Evolutionary conservation across 1,284 basidiomycete species (phyloP).

Genomic region (Rugosomyces carneus): DNA sequence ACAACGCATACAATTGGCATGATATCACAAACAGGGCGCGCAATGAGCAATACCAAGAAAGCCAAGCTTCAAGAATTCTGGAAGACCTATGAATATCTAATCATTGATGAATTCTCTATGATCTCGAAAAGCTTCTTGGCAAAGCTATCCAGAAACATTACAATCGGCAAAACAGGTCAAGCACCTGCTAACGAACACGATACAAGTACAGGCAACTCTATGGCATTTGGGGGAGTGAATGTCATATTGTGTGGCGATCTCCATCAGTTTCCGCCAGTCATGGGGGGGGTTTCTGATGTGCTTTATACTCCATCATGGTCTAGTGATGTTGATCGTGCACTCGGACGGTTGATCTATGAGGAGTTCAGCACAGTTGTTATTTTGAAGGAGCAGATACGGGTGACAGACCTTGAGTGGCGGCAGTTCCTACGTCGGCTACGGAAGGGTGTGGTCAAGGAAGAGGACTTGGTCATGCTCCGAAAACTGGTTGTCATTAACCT

Average conservation of each 20-base stretch:
- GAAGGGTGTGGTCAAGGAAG: constrained; percentile 10
- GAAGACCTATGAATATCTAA: constrained; percentile 11
- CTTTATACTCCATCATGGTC: constrained; percentile 16
- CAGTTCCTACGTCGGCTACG: constrained; percentile 19
- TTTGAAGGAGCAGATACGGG: constrained; percentile 23
- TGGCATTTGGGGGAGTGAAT: constrained; percentile 23
- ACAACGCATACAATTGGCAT: too few relatives aligned
- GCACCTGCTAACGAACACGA: too few relatives aligned
- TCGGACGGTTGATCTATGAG: constrained; percentile 24
- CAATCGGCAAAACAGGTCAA: background rate
- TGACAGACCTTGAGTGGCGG: constrained; percentile 24
- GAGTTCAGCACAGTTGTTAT: constrained; percentile 28
- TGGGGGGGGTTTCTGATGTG: constrained; percentile 15
- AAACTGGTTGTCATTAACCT: too few relatives aligned
- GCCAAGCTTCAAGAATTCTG: too few relatives aligned
- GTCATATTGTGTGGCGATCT: constrained; percentile 31
- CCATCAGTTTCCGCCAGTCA: constrained; percentile 34
- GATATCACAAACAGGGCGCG: too few relatives aligned
- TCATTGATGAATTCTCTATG: constrained; percentile 29
- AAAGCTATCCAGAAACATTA: background rate
- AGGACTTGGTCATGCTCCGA: too few relatives aligned
- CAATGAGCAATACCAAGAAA: too few relatives aligned
- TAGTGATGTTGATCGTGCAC: constrained; percentile 3
- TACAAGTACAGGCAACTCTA: too few relatives aligned
- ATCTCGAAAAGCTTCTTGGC: constrained; percentile 13